These are phyloP conservation scores for Cystobasidium ongulense DNA, from an alignment of 768 basidiomycete species.

Conservation along the genomic window DNA sequence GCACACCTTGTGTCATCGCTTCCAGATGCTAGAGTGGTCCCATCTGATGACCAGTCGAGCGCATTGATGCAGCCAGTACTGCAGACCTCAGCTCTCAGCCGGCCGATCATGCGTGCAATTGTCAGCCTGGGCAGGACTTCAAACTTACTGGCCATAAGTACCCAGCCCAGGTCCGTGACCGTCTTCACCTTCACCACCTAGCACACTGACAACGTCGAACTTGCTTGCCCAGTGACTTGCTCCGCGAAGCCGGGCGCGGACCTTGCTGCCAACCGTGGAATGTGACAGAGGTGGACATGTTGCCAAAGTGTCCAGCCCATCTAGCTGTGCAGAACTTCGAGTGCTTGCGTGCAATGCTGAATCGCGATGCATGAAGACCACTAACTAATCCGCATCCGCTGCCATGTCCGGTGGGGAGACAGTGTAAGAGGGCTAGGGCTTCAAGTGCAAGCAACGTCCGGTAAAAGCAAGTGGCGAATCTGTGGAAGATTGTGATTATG, in stretches of 20 bases:
- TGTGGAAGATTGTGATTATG: too few species aligned
- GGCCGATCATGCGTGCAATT: not conserved
- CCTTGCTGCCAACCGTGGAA: not conserved
- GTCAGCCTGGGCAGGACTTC: not conserved
- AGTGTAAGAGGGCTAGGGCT: too few species aligned
- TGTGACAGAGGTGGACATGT: not conserved
- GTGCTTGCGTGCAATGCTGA: not conserved
- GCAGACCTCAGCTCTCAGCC: not conserved
- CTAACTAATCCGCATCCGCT: too few species aligned
- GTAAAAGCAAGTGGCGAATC: too few species aligned
- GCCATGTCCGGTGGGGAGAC: too few species aligned
- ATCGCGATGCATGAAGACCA: not conserved
- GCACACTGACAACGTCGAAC: conserved; percentile 12
- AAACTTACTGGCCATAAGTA: conserved; percentile 18
- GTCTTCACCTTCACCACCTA: conserved; percentile 30
- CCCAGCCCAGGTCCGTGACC: conserved; percentile 6
- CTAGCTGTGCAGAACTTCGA: not conserved
- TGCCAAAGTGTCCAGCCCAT: not conserved
- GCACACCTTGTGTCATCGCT: conserved; percentile 29
- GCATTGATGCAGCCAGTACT: conserved; percentile 41
- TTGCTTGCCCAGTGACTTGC: conserved; percentile 3
- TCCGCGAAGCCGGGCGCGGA: not conserved
- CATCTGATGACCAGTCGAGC: conserved; percentile 20
- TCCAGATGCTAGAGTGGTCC: conserved; percentile 22
- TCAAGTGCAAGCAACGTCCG: too few species aligned